Conservation (phyloP, 2,329 filamentous ascomycete species). For the Pseudogymnoascus sp. region DNA sequence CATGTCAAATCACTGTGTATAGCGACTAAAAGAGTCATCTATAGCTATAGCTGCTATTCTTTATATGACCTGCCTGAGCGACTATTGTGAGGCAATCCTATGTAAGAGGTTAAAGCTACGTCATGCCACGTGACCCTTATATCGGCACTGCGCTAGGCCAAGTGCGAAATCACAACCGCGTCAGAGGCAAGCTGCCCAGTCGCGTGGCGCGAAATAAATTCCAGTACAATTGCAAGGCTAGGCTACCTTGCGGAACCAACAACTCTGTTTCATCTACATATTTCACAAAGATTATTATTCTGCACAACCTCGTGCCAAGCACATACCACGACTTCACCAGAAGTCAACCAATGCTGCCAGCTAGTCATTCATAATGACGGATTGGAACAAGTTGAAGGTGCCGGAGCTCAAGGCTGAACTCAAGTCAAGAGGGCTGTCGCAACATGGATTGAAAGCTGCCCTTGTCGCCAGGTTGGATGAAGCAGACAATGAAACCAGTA, state of each 20-base stretch:
- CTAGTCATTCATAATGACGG: constrained; percentile 35
- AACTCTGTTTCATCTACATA: neutral
- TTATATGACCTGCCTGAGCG: no score
- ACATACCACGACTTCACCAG: neutral
- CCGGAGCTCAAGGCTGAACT: constrained; percentile 68
- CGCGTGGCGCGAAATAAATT: constrained; percentile 7
- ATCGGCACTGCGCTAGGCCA: neutral
- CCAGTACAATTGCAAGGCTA: neutral
- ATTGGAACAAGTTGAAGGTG: constrained; percentile 60
- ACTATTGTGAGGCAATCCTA: no score
- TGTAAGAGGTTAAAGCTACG: neutral
- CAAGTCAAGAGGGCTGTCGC: constrained; percentile 61
- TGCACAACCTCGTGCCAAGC: neutral
- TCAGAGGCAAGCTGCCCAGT: constrained; percentile 4
- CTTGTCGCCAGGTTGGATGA: constrained; percentile 57
- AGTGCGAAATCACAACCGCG: constrained; percentile 2
- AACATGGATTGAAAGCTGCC: constrained; percentile 64
- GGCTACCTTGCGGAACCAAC: constrained; percentile 1
- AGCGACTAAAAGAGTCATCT: no score
- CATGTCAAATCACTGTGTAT: no score
- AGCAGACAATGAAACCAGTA: constrained; percentile 33
- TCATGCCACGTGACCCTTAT: neutral
- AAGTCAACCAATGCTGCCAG: neutral
- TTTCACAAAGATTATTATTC: neutral
- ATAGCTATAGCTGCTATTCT: no score